Conservation (phyloP, 345 rosid genomes). For the Brassica incana region DNA sequence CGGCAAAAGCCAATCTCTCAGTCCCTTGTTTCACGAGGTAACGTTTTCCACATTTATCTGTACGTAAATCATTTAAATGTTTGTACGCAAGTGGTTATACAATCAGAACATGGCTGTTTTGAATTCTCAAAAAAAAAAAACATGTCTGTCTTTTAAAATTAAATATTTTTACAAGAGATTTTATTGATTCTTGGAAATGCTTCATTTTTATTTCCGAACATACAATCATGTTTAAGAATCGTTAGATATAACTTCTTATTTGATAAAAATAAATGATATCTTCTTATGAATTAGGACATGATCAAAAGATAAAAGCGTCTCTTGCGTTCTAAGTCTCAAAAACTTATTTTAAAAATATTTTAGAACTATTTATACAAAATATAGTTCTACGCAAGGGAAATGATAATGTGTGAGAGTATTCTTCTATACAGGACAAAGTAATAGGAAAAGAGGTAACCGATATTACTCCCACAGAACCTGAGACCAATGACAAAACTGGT, state of each 20-base stretch:
- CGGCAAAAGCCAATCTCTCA: background rate
- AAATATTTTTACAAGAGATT: background rate
- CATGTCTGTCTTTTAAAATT: too few species aligned
- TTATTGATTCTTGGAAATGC: background rate
- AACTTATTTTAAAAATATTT: background rate
- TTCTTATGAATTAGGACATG: background rate
- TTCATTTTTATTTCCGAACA: background rate
- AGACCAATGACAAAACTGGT: background rate
- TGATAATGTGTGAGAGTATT: background rate
- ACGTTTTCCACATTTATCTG: background rate
- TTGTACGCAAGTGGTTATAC: too few species aligned
- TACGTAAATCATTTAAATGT: background rate
- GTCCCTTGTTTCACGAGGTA: background rate
- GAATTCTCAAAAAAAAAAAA: too few species aligned
- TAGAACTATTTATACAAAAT: background rate
- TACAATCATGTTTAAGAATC: too few species aligned
- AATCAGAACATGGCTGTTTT: background rate
- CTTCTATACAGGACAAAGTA: slow-evolving; percentile 8
- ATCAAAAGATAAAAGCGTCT: background rate
- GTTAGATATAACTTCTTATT: too few species aligned
- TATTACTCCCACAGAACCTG: slow-evolving; percentile 1
- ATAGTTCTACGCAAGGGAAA: background rate
- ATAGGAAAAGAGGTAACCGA: background rate
- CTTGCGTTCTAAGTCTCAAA: background rate
- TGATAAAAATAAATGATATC: too few species aligned